Conservation (phyloP, 2,329 filamentous ascomycete genomes). For the Fusarium chuoi region DNA sequence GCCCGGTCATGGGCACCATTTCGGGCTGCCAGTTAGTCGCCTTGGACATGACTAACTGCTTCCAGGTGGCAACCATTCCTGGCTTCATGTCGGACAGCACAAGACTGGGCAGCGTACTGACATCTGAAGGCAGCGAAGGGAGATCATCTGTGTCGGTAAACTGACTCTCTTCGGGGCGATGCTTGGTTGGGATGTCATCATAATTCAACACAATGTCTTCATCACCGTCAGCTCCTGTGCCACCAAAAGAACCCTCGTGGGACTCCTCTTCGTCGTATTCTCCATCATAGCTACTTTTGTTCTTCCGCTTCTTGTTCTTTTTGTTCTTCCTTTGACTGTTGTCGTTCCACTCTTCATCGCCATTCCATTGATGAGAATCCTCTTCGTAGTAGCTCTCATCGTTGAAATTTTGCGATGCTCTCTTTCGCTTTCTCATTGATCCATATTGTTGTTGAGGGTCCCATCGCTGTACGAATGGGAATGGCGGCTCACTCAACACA, state of each 20-base stretch:
- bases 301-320: slow-evolving; percentile 54
- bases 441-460: slow-evolving; percentile 73
- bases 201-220: slow-evolving; percentile 55
- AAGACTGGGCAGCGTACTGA: slow-evolving; percentile 63
- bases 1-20: slow-evolving; percentile 71
- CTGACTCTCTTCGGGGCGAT: slow-evolving; percentile 53
- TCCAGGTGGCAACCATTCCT: slow-evolving; percentile 77
- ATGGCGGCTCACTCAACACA: slow-evolving; percentile 79
- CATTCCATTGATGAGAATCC: slow-evolving; percentile 39
- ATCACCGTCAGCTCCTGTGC: slow-evolving; percentile 21
- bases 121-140: slow-evolving; percentile 68
- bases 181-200: slow-evolving; percentile 48
- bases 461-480: slow-evolving; percentile 92
- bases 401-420: slow-evolving; percentile 50
- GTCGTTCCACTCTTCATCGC: slow-evolving; percentile 48
- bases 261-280: slow-evolving; percentile 18
- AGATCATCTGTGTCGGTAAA: slow-evolving; percentile 68
- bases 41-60: slow-evolving; percentile 69
- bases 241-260: neutral
- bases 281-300: slow-evolving; percentile 26
- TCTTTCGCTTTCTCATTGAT: slow-evolving; percentile 61
- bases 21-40: slow-evolving; percentile 74
- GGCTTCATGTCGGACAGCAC: slow-evolving; percentile 57
- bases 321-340: slow-evolving; percentile 49
- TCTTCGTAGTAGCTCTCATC: slow-evolving; percentile 46